Conservation (phyloP, 1,284 basidiomycete species). For the Veloboletus limbatus region DNA sequence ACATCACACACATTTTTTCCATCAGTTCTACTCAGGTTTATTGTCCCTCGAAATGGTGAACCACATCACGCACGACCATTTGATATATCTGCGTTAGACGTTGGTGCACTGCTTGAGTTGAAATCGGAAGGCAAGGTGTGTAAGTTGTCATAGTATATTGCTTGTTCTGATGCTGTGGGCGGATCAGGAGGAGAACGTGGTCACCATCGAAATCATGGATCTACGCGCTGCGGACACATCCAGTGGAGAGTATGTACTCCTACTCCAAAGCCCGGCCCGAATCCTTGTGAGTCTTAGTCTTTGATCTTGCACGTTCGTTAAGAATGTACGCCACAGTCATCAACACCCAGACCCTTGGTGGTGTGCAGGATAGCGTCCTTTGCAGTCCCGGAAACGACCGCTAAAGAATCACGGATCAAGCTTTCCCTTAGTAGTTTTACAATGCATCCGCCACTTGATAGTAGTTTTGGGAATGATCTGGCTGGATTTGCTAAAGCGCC, state of each 20-base stretch:
- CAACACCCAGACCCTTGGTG: slow-evolving; percentile 50
- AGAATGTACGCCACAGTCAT: slow-evolving; percentile 35
- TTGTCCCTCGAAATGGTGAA: slow-evolving; percentile 38
- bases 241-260: slow-evolving; percentile 36
- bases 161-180: slow-evolving; percentile 7
- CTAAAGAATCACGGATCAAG: slow-evolving; percentile 79
- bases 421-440: slow-evolving; percentile 67
- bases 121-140: slow-evolving; percentile 68
- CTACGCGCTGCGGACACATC: slow-evolving; percentile 50
- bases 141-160: slow-evolving; percentile 3
- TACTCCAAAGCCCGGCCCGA: slow-evolving; percentile 51
- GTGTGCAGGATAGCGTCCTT: slow-evolving; percentile 70
- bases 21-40: slow-evolving; percentile 43
- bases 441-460: slow-evolving; percentile 60
- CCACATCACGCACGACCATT: slow-evolving; percentile 43
- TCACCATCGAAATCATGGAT: slow-evolving; percentile 65
- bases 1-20: neutral
- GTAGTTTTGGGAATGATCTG: slow-evolving; percentile 66
- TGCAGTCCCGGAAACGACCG: slow-evolving; percentile 58
- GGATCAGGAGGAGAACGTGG: slow-evolving; percentile 66
- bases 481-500: slow-evolving; percentile 76
- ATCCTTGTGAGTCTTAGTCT: slow-evolving; percentile 44
- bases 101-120: slow-evolving; percentile 64
- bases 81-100: slow-evolving; percentile 58
- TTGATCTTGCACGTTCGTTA: slow-evolving; percentile 1